Percentiles rank a stretch among this genome's conserved stretches.
These are phyloP conservation scores for Tylopilus sp. DNA, from an alignment of 768 basidiomycete species.

Conservation along the genomic window DNA sequence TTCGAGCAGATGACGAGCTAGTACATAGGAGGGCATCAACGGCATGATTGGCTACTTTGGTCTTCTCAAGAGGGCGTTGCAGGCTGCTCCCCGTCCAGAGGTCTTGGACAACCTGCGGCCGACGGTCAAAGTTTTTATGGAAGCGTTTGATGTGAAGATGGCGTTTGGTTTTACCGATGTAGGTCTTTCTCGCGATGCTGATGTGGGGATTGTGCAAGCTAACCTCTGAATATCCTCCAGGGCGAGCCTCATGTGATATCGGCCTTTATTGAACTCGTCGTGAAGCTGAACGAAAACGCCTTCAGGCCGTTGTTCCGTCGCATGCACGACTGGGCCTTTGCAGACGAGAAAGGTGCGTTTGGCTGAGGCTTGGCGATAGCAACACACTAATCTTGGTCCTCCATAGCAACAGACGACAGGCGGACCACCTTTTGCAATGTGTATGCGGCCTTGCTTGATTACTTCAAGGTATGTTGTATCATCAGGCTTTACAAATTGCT, in stretches of 20 bases:
- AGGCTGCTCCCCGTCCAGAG: constrained; percentile 57
- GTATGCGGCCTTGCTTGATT: constrained; percentile 71
- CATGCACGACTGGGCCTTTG: constrained; percentile 94
- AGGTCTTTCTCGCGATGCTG: background rate
- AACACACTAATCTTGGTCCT: background rate
- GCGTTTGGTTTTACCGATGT: constrained; percentile 30
- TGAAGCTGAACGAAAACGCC: constrained; percentile 87
- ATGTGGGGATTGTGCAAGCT: background rate
- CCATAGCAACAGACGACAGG: constrained; percentile 37
- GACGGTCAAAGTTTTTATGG: constrained; percentile 76
- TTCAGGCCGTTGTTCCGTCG: constrained; percentile 92
- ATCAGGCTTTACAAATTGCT: background rate
- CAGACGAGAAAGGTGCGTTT: constrained; percentile 44
- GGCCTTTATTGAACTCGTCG: constrained; percentile 85
- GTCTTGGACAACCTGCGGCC: constrained; percentile 64
- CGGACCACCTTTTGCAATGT: constrained; percentile 73
- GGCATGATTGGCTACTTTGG: constrained; percentile 54
- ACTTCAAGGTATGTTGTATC: constrained; percentile 68
- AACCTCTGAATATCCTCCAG: constrained; percentile 30
- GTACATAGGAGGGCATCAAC: constrained; percentile 22
- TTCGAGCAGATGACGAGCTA: background rate
- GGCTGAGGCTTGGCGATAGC: background rate
- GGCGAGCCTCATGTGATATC: constrained; percentile 52
- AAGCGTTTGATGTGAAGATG: constrained; percentile 60
- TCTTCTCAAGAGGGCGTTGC: constrained; percentile 61